Conservation (phyloP, 2,329 filamentous ascomycete species). For the Alternaria infectoria region DNA sequence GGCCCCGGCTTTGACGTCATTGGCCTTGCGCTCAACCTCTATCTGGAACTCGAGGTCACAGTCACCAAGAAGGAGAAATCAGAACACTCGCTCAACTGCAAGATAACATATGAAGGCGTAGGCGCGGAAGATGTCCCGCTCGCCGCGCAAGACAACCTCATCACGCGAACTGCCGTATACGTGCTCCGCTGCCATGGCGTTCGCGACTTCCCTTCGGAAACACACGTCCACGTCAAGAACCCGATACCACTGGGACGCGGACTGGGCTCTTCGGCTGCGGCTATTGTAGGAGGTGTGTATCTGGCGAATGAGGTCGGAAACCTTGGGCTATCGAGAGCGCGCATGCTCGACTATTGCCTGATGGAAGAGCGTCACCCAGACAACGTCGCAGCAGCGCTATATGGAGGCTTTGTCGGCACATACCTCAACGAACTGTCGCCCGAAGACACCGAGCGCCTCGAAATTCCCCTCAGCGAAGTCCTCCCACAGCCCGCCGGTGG, state of each 20-base stretch:
- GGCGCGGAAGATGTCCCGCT: constrained; percentile 80
- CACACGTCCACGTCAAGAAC: constrained; percentile 93
- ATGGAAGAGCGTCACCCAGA: constrained; percentile 76
- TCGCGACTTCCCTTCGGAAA: constrained; percentile 79
- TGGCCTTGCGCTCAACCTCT: constrained; percentile 90
- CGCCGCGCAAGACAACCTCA: constrained; percentile 85
- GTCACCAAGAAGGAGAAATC: constrained; percentile 63
- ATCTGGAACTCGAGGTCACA: constrained; percentile 86
- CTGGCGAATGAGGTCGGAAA: constrained; percentile 88
- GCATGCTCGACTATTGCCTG: constrained; percentile 92
- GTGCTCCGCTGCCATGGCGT: constrained; percentile 91
- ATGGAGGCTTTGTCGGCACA: constrained; percentile 95
- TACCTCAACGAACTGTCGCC: constrained; percentile 92
- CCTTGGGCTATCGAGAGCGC: constrained; percentile 75
- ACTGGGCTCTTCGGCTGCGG: constrained; percentile 92
- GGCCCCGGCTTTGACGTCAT: constrained; percentile 97
- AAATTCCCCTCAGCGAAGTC: constrained; percentile 94
- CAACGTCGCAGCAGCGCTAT: constrained; percentile 85
- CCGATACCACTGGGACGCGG: constrained; percentile 92
- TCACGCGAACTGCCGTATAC: constrained; percentile 93
- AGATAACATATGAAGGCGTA: constrained; percentile 87
- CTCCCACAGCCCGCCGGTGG: constrained; percentile 89
- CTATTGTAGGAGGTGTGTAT: constrained; percentile 93
- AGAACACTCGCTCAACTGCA: constrained; percentile 77
- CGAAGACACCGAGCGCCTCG: constrained; percentile 85